These are phyloP conservation scores for Aureobasidium sp. DNA, from an alignment of 2,329 filamentous ascomycete genomes.

Conservation along the genomic window DNA sequence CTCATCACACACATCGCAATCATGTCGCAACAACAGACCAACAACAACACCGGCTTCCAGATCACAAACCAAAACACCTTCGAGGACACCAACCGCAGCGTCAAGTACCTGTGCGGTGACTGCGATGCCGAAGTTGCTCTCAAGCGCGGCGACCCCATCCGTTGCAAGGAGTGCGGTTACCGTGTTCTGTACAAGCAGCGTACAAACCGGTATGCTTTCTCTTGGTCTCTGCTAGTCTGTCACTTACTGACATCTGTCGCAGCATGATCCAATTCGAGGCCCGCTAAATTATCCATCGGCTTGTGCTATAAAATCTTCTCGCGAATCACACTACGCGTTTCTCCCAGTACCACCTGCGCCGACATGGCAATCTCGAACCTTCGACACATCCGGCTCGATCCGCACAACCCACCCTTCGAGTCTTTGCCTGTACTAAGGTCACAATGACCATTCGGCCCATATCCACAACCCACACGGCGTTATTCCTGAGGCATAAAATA, in stretches of 20 bases:
- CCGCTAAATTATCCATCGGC: constrained; percentile 42
- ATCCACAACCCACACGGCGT: not conserved
- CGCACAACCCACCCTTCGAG: not conserved
- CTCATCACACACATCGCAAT: not conserved
- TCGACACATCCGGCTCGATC: not conserved
- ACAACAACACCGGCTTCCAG: constrained; percentile 19
- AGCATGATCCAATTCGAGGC: constrained; percentile 99
- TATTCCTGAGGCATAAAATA: not conserved
- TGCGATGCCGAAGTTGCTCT: constrained; percentile 70
- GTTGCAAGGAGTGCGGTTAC: constrained; percentile 89
- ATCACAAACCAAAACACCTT: constrained; percentile 41
- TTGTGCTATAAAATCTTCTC: not conserved
- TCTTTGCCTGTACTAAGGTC: not conserved
- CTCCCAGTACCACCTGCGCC: too few relatives aligned
- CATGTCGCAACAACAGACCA: constrained; percentile 9
- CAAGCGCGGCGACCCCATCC: constrained; percentile 69
- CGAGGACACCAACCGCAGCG: constrained; percentile 36
- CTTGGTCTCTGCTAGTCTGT: not conserved
- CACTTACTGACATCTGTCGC: not conserved
- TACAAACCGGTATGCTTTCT: constrained; percentile 71
- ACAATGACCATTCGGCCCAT: not conserved
- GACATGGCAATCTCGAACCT: not conserved
- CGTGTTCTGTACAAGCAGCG: constrained; percentile 95
- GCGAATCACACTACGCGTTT: not conserved
- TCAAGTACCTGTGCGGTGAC: constrained; percentile 61